Evolutionary conservation across 192 early-diverging fungal species (phyloP).

Genomic region (Oehlia diaphana): DNA sequence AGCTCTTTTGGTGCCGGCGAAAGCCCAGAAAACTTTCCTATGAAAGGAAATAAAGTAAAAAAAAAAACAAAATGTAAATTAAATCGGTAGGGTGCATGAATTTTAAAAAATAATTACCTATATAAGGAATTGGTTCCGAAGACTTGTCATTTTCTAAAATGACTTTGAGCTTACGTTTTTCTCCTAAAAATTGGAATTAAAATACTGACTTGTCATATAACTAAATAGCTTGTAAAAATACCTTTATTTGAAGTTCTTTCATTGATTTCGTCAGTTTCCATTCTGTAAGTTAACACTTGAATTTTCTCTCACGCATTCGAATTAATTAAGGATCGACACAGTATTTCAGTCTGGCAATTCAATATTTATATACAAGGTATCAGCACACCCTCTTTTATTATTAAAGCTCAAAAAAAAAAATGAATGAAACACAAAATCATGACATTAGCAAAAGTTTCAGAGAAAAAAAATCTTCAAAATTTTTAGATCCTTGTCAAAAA

Average conservation of each 20-base stretch:
- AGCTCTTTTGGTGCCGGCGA: not conserved
- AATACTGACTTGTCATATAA: no score
- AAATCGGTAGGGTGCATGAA: not conserved
- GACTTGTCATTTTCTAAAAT: not conserved
- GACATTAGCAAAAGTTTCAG: conserved; percentile 47
- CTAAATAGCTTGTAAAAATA: no score
- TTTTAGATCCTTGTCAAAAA: conserved; percentile 52
- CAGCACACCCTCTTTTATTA: no score
- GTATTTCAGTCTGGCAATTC: no score
- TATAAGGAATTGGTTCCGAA: not conserved
- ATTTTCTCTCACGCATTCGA: no score
- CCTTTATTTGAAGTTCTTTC: no score
- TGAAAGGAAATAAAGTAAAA: not conserved
- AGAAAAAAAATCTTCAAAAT: conserved; percentile 51
- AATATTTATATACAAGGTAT: no score
- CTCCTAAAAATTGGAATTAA: not conserved
- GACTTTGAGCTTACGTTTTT: not conserved
- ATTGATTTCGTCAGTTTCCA: no score
- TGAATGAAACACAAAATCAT: conserved; percentile 16
- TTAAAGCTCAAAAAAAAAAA: no score
- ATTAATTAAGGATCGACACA: no score
- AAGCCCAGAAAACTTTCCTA: not conserved
- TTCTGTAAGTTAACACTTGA: no score
- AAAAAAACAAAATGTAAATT: not conserved
- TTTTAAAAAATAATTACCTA: not conserved